Evolutionary conservation across 2,329 filamentous ascomycete genomes (phyloP), one percentile per base, ranked within the genome.

Genomic region (Elsinoe perseae): DNA sequence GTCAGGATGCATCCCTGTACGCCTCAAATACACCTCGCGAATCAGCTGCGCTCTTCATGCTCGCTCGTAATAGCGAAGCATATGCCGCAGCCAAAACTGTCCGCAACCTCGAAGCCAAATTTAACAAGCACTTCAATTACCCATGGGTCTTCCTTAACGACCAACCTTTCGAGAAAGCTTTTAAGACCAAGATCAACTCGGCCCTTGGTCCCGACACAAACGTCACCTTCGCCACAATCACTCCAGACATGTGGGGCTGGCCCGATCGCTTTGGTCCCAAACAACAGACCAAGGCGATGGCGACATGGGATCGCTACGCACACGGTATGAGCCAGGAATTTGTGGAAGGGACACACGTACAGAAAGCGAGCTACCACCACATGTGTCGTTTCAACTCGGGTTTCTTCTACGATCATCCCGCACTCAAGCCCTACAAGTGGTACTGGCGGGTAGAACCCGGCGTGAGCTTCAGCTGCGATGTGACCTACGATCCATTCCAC

Each of bases 361-460:
- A 58, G 25, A 56, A 56, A 32, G 60, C 60, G 20, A 65, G 61
- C 61, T 72, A 73, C 60, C 69, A 68, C 40, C 65, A 71, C 61
- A 72, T 73, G 70, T 71, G 69, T 56, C 65, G 70, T 0, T 73
- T 69, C 64, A 69, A 72, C 54, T 69, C 66, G 34, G 68, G 70
- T 3, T 70, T 70, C 59, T 73, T 73, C 64, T 72, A 72, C 62
- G 62, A 65, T 16, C 69, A 60, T 70, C 76, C 61, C 62, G 68
- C 62, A 64, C 72, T 62, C 67, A 69, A 32, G 61, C 61, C 73
- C 21, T 82, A 80, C 60, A 75, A 81, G 56, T 84, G 76, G 74
- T 83, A 81, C 65, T 82, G 80, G 80, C 75, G 77, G 60, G 75
- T 84, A 9, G 79, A 83, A 62, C 80, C 81, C 48, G 79, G 80